phyloP scores from a whole-genome alignment of 495 filamentous ascomycete genomes.

The Penicillium maclennaniae region DNA sequence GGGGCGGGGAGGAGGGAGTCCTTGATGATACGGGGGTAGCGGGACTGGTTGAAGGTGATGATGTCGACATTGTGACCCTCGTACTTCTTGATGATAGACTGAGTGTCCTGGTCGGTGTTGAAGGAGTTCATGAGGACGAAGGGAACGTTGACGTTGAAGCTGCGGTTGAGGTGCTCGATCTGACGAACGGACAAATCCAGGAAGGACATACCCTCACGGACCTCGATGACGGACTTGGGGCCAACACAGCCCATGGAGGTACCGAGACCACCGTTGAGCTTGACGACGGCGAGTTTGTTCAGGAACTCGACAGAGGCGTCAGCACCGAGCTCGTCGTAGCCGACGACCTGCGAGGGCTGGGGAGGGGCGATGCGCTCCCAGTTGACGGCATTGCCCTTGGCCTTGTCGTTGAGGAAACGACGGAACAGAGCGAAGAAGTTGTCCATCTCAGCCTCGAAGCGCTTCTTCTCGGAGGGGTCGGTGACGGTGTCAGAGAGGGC shows the following conservation, averaged over 20 bases:
- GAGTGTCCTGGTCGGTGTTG: constrained; percentile 98
- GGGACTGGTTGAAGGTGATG: constrained; percentile 99
- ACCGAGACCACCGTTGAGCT: constrained; percentile 98
- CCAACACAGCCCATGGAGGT: constrained; percentile 99
- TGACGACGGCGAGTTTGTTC: constrained; percentile 96
- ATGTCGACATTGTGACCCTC: constrained; percentile 99
- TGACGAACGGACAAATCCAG: constrained; percentile 97
- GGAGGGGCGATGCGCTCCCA: constrained; percentile 96
- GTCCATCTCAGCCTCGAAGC: constrained; percentile 98
- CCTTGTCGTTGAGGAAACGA: constrained; percentile 96
- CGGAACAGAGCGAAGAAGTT: constrained; percentile 99
- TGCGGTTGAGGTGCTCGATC: constrained; percentile 98
- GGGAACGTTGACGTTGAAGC: constrained; percentile 93
- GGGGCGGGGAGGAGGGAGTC: constrained; percentile 96
- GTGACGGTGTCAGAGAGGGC: constrained; percentile 85
- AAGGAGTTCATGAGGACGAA: constrained; percentile 99
- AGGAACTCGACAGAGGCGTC: constrained; percentile 87
- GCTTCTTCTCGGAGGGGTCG: constrained; percentile 78
- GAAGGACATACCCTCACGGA: constrained; percentile 99
- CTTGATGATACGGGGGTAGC: constrained; percentile 95
- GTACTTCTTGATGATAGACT: constrained; percentile 99
- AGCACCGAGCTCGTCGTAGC: constrained; percentile 82
- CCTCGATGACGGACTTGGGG: constrained; percentile 99
- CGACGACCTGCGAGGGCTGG: constrained; percentile 83
- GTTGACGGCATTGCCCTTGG: constrained; percentile 90